A percentile compares a stretch with the other conserved stretches of the same genome.
Evolutionary conservation across 768 basidiomycete species (phyloP).

Genomic region (Scleroderma citrinum): DNA sequence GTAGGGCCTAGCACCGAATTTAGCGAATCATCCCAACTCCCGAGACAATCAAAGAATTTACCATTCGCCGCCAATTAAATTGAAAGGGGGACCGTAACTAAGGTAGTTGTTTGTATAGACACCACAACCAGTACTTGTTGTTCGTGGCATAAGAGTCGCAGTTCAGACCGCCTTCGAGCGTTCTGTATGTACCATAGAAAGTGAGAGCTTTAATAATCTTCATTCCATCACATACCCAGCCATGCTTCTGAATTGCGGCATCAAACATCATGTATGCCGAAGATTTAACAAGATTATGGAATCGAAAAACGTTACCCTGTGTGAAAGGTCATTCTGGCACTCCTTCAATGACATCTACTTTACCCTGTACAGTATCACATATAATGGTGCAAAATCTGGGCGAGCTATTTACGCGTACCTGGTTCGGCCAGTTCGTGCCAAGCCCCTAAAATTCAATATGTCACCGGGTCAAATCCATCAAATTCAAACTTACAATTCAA

Average conservation of each 20-base stretch:
- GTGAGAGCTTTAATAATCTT: constrained; percentile 5
- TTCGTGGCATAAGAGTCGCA: constrained; percentile 25
- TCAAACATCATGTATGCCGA: constrained; percentile 15
- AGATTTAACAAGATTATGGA: neutral
- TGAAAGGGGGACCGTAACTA: constrained; percentile 32
- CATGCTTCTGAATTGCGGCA: constrained; percentile 24
- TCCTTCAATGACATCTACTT: constrained; percentile 30
- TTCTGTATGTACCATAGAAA: no score
- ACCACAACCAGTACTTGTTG: constrained; percentile 30
- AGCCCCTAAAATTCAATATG: constrained; percentile 12
- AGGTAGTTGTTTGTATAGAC: constrained; percentile 18
- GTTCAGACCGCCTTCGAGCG: constrained; percentile 15
- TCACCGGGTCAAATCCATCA: neutral
- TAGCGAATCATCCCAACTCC: neutral
- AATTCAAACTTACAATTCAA: neutral
- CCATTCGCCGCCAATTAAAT: constrained; percentile 32
- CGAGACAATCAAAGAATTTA: constrained; percentile 8
- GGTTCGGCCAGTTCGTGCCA: constrained; percentile 22
- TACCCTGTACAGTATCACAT: constrained; percentile 16
- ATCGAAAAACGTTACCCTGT: constrained; percentile 6
- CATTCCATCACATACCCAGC: constrained; percentile 23
- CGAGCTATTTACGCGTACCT: constrained; percentile 2
- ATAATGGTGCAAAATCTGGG: neutral
- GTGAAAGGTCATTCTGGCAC: constrained; percentile 23
- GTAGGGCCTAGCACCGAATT: constrained; percentile 27